Evolutionary conservation across 805 yeast genomes (phyloP).

Genomic region (Wickerhamiella occidentalis): DNA sequence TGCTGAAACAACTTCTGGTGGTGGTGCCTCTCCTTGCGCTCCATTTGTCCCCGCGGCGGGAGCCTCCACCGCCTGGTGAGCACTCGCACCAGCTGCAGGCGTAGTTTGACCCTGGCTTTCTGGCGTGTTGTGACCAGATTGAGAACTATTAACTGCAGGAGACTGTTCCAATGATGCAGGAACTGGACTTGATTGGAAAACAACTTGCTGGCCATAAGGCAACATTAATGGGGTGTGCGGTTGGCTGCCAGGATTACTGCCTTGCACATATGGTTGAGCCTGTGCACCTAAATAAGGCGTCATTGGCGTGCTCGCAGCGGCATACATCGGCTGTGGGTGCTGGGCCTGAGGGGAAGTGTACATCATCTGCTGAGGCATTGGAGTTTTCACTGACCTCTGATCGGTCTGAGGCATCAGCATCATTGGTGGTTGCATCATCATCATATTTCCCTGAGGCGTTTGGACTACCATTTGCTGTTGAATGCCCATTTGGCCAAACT

Average conservation of each 20-base stretch:
- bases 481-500: background rate
- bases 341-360: background rate
- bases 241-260: background rate
- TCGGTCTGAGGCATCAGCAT: background rate
- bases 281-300: background rate
- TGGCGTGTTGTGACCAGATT: background rate
- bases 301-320: background rate
- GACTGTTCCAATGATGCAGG: background rate
- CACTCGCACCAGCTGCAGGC: no score
- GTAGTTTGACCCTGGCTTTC: no score
- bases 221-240: background rate
- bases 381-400: background rate
- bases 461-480: constrained; percentile 2
- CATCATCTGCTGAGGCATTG: constrained; percentile 1
- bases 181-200: background rate
- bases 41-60: no score
- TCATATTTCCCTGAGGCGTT: background rate
- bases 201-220: constrained; percentile 3
- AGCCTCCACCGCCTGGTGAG: background rate
- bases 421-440: background rate
- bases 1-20: background rate
- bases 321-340: background rate
- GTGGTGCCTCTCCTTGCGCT: background rate
- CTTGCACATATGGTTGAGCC: background rate
- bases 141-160: background rate